Base-by-base conservation (phyloP, 129 eudicot species). In the Tagetes patula region DNA sequence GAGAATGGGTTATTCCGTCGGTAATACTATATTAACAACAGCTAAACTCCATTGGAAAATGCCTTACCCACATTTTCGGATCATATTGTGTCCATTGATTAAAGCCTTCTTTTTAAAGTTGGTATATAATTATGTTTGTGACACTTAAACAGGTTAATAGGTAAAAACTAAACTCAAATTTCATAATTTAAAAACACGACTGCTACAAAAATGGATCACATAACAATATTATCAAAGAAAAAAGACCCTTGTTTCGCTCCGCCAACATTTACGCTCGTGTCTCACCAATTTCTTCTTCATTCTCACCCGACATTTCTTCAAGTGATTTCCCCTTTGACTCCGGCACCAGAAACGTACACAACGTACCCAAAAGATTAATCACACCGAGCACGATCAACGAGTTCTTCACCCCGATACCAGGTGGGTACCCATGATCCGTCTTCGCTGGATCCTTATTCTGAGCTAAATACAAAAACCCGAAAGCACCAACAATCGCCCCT, bases 401-500 rank as follows among this genome's bases (percentile, higher is more conserved):
- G 64, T 86, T 86, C 73, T 72, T 86, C 42, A 86, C 85, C 27
- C 90, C 87, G 65, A 86, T 86, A 0, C 90, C 90, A 4, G 90
- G 76, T 0, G 87, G 90, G 55, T 86, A 86, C 54, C 90, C 90
- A 11, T 79, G 81, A 33, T 83, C 85, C 8, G 90, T 27, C 75
- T 86, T 86, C 38, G 52, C 33, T 0, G 78, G 77, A 38, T 86
- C 85, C 38, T 70, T 37, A 70, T 41, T 86, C 50, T 86, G 90
- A 7, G 90, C 90, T 67, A 86, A 71, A 46, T 86, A 86, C 63
- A 86, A 80, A 67, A 86, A 86, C 79, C 90, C 90, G 6, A 86
- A 86, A 0, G 87, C 87, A 40, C 90, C 90, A 36, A 86, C 77
- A 13, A 83, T 86, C 3, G 90, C 90, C 4, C 90, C 90, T 5